These are phyloP conservation scores for Bremia lactucae DNA, from an alignment of 352 stramenopile genomes.

Conservation along the genomic window DNA sequence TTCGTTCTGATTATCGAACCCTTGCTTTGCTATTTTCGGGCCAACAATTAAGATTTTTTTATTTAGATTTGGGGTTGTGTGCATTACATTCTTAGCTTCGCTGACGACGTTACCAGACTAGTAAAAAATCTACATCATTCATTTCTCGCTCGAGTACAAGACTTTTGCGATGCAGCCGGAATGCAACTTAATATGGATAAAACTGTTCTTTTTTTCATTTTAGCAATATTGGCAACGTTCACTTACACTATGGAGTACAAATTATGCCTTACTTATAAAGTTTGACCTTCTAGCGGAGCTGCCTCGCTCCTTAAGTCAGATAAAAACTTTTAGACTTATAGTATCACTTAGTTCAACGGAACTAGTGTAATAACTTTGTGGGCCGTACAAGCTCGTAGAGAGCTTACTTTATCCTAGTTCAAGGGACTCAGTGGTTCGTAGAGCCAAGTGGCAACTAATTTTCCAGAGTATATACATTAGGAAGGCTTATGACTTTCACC, in stretches of 20 bases:
- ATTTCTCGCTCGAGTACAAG: not conserved
- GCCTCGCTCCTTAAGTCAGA: too few species aligned
- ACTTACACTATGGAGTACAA: not conserved
- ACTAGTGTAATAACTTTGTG: too few species aligned
- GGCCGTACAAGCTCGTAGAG: too few species aligned
- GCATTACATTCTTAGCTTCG: not conserved
- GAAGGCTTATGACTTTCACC: too few species aligned
- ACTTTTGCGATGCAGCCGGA: not conserved
- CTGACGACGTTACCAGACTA: not conserved
- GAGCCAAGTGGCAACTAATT: too few species aligned
- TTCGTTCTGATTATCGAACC: not conserved
- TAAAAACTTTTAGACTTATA: too few species aligned
- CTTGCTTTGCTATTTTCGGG: not conserved
- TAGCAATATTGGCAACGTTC: too few species aligned
- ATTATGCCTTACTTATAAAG: not conserved
- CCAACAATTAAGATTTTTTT: not conserved
- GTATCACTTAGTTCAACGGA: too few species aligned
- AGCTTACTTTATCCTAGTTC: too few species aligned
- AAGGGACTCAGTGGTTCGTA: too few species aligned
- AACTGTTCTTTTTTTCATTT: not conserved
- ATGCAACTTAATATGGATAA: not conserved
- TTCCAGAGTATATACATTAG: too few species aligned
- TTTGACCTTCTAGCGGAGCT: not conserved
- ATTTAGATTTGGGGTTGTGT: not conserved
- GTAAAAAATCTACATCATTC: not conserved